A percentile compares a stretch with the other conserved stretches of the same genome.
phyloP scores from a whole-genome alignment of 176 grass and related monocot species.

The Aegilops longissima region DNA sequence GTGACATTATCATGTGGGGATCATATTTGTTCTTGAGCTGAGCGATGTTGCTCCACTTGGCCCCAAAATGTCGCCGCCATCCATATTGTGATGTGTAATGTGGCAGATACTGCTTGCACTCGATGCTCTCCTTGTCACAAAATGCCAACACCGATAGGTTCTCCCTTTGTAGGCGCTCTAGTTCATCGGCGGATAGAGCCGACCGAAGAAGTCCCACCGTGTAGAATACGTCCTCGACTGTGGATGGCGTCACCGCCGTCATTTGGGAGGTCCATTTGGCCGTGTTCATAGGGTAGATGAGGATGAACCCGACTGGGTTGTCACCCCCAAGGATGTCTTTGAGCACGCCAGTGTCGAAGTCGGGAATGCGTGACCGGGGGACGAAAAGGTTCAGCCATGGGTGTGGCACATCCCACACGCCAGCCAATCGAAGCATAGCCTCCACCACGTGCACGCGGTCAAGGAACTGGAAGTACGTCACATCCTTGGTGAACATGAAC shows the following conservation, averaged over 20 bases:
- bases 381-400: constrained; percentile 80
- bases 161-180: constrained; percentile 12
- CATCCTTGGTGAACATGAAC: constrained; percentile 48
- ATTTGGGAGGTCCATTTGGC: constrained; percentile 42
- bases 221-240: constrained; percentile 51
- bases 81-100: constrained; percentile 22
- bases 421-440: constrained; percentile 20
- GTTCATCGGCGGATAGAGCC: background rate
- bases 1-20: constrained; percentile 33
- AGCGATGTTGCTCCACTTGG: constrained; percentile 36
- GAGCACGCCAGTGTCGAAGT: constrained; percentile 49
- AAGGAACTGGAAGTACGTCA: constrained; percentile 42
- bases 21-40: constrained; percentile 57
- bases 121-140: constrained; percentile 7
- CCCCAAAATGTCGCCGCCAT: constrained; percentile 42
- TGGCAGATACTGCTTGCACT: constrained; percentile 49
- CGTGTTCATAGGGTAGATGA: constrained; percentile 61
- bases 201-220: constrained; percentile 40
- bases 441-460: constrained; percentile 49
- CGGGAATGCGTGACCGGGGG: constrained; percentile 44
- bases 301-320: constrained; percentile 44
- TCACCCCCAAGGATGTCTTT: constrained; percentile 32
- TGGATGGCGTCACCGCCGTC: constrained; percentile 17
- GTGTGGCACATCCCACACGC: constrained; percentile 48
- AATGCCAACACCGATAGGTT: constrained; percentile 37